phyloP scores from a whole-genome alignment of 2,329 filamentous ascomycete species.

The Paracoccidioides brasiliensis region DNA sequence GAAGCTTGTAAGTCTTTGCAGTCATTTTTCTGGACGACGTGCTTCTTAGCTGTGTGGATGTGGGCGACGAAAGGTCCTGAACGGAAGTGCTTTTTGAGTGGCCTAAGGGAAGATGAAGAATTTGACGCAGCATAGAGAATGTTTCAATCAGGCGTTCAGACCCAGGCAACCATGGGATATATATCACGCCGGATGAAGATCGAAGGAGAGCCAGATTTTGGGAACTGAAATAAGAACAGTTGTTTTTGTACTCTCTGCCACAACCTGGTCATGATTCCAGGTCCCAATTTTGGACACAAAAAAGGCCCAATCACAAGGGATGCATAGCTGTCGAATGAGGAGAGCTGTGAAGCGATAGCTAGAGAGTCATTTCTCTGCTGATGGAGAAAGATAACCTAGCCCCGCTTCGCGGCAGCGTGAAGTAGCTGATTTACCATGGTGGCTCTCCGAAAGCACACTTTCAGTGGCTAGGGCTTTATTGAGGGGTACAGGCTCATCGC shows the following conservation, averaged over 20 bases:
- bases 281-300: conserved; percentile 1
- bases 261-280: not conserved
- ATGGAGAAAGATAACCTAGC: not conserved
- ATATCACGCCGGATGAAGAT: not conserved
- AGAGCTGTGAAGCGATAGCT: not conserved
- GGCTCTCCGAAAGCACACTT: not conserved
- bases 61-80: not conserved
- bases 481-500: too few relatives aligned
- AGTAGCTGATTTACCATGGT: not conserved
- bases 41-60: not conserved
- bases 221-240: not conserved
- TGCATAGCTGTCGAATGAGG: not conserved
- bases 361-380: not conserved
- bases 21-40: not conserved
- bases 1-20: not conserved
- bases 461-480: not conserved
- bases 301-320: not conserved
- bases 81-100: not conserved
- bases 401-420: not conserved
- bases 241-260: not conserved
- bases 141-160: not conserved
- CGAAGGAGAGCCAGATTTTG: not conserved
- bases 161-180: not conserved
- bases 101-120: not conserved
- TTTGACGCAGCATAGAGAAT: not conserved